Evolutionary conservation across 441 rosid species (phyloP).

Genomic region (Erysimum cheiri): DNA sequence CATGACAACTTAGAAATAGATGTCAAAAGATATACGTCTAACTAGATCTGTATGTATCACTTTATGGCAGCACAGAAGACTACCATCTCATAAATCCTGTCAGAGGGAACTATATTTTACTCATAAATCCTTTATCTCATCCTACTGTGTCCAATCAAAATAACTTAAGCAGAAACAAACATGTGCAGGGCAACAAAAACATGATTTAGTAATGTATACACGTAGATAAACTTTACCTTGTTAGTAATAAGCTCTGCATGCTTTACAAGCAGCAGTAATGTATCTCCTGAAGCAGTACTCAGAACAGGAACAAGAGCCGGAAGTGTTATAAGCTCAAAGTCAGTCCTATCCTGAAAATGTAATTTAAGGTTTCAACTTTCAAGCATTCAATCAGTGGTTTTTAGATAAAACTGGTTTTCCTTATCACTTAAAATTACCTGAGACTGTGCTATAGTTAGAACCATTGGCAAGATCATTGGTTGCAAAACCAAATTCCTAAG

Average conservation of each 20-base stretch:
- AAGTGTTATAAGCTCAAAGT: constrained; percentile 83
- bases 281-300: constrained; percentile 88
- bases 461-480: constrained; percentile 95
- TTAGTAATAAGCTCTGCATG: constrained; percentile 82
- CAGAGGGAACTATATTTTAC: not conserved
- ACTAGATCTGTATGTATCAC: constrained; percentile 12
- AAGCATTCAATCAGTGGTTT: constrained; percentile 15
- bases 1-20: not conserved
- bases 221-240: constrained; percentile 62
- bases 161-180: constrained; percentile 21
- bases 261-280: constrained; percentile 85
- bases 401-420: constrained; percentile 7
- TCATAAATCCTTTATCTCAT: not conserved
- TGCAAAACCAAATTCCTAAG: constrained; percentile 97
- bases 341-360: constrained; percentile 74
- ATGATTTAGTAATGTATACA: constrained; percentile 13
- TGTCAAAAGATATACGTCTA: not conserved
- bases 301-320: constrained; percentile 94
- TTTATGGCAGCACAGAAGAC: constrained; percentile 13
- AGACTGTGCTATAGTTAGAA: constrained; percentile 89
- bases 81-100: no score
- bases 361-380: not conserved
- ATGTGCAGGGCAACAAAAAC: constrained; percentile 6
- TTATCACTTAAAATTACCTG: constrained; percentile 56
- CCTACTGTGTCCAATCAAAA: constrained; percentile 20